phyloP scores from a whole-genome alignment of 139 green algal species.

The Desmodesmus armatus region DNA sequence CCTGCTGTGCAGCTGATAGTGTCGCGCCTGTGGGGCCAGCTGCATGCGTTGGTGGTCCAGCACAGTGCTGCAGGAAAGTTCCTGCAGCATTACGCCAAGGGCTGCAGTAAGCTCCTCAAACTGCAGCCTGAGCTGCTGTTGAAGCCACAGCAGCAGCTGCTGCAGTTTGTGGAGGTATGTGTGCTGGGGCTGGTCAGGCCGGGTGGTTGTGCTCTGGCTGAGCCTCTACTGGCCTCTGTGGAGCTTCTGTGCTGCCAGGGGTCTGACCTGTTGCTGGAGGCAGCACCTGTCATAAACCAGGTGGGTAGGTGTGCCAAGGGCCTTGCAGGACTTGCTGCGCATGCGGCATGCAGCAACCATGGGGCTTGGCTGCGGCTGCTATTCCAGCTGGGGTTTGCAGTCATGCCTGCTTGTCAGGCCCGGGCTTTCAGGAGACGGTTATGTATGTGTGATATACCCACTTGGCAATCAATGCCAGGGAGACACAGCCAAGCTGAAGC shows the following conservation, averaged over 20 bases:
- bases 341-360: background rate
- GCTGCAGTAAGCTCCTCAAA: constrained; percentile 16
- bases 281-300: constrained; percentile 5
- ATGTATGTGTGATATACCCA: no score
- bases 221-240: background rate
- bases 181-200: background rate
- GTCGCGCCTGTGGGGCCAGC: constrained; percentile 8
- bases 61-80: constrained; percentile 15
- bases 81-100: constrained; percentile 30
- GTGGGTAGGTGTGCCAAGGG: background rate
- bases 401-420: background rate
- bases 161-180: constrained; percentile 3
- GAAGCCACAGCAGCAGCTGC: constrained; percentile 31
- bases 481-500: no score
- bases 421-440: no score
- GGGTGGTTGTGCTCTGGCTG: background rate
- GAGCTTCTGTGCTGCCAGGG: constrained; percentile 24
- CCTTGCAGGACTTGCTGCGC: background rate
- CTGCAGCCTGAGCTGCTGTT: constrained; percentile 15
- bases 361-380: background rate
- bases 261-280: constrained; percentile 20
- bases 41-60: background rate
- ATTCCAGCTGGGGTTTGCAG: background rate
- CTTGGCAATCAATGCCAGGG: no score
- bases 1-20: constrained; percentile 17